Evolutionary conservation across 176 grass and related monocot genomes (phyloP), one percentile per base, ranked within the genome.

Genomic region (Phragmites australis): DNA sequence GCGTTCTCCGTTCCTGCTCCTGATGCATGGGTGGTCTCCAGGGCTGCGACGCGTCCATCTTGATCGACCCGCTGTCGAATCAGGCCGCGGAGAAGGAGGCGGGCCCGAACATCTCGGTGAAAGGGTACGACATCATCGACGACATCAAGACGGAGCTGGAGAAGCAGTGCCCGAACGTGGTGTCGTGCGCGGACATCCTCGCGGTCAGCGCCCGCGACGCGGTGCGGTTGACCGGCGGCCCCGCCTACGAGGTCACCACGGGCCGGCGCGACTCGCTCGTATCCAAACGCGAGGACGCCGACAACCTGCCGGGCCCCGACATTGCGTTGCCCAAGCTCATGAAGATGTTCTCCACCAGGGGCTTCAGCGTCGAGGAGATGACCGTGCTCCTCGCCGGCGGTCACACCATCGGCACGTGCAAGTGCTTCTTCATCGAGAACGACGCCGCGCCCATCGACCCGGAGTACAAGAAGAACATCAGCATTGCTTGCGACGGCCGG

Each of bases 121-220:
- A 59, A 9, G 90, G 93, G n/a, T 79, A 56, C 71, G 90, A 90
- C 11, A 60, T 96, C 78, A 93, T 96, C 72, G 93, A 96, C 1
- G 93, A 87, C 8, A 62, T 81, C 81, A 92, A 96, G 87, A 51
- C 61, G 69, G 84, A 82, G 37, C 42, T 96, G 19, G 93, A 96
- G 88, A 56, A 83, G 39, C 16, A 21, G 80, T 96, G 93, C 90
- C 87, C 87, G 1, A 42, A 48, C 8, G 57, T 66, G 43, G 90
- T 96, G 69, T 96, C 90, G 42, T 96, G 93, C 52, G 93, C 93
- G 15, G 93, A 96, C 87, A 82, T 96, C 79, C 7, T 96, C 12
- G 37, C 72, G 0, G 64, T 82, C 8, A 30, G 79, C 64, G 34
- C 82, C 5, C 76, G 90, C 19, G 90, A 93, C 17, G 72, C 45